A percentile compares a stretch with the other conserved stretches of the same genome.
Evolutionary conservation across 148 eudicot species (phyloP).

Genomic region (Rhododendron williamsianum): DNA sequence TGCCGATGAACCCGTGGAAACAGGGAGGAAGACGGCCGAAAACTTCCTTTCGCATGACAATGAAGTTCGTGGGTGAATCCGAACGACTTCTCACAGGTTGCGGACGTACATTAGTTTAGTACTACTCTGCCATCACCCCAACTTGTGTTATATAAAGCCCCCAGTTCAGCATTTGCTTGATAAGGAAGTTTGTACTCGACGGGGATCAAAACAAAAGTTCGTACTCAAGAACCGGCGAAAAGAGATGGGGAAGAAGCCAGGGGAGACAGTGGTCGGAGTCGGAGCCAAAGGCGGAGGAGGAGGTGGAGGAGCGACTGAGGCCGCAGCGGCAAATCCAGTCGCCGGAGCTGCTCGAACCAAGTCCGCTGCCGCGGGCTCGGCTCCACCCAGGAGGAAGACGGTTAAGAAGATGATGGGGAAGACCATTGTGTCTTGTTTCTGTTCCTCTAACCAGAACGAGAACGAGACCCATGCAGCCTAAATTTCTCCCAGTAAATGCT

Average conservation of each 20-base stretch:
- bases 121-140: too few species aligned
- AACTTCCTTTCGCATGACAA: background rate
- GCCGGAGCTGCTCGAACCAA: too few species aligned
- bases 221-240: background rate
- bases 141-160: too few species aligned
- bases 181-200: too few species aligned
- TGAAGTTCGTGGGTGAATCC: background rate
- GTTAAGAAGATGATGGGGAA: background rate
- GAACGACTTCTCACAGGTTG: background rate
- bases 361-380: too few species aligned
- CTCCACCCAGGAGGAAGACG: background rate
- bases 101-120: background rate
- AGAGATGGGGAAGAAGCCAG: background rate
- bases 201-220: too few species aligned
- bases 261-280: background rate
- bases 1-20: background rate
- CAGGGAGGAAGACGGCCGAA: background rate
- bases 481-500: too few species aligned
- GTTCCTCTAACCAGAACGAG: background rate
- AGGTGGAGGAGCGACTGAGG: too few species aligned
- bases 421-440: background rate
- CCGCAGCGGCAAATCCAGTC: too few species aligned
- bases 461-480: too few species aligned
- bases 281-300: too few species aligned
- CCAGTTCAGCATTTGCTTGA: background rate